Evolutionary conservation across 2,329 filamentous ascomycete genomes (phyloP).

Genomic region (Orbilia brochopaga): DNA sequence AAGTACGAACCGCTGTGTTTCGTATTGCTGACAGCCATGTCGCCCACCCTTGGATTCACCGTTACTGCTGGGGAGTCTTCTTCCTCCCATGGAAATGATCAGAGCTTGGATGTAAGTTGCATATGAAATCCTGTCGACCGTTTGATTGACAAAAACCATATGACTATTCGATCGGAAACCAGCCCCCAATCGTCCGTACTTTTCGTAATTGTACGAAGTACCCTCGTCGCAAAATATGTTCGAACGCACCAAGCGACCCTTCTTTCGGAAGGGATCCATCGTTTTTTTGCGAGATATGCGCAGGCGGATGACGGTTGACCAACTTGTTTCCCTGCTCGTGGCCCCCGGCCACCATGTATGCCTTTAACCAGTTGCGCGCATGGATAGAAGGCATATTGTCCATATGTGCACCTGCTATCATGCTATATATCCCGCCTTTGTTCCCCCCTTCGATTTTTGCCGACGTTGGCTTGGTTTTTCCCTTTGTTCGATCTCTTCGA

Average conservation of each 20-base stretch:
- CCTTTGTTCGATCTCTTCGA: constrained; percentile 4
- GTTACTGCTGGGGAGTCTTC: constrained; percentile 14
- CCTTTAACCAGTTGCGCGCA: not conserved
- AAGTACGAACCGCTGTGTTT: constrained; percentile 3
- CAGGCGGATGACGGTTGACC: not conserved
- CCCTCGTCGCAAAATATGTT: not conserved
- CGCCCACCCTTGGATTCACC: constrained; percentile 18
- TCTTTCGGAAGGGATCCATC: not conserved
- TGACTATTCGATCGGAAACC: constrained; percentile 12
- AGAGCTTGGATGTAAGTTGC: constrained; percentile 43
- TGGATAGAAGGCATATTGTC: not conserved
- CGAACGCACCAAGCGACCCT: not conserved
- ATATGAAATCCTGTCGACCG: constrained; percentile 28
- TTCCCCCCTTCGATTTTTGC: not conserved
- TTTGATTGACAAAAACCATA: constrained; percentile 14
- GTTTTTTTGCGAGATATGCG: not conserved
- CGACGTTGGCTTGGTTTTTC: not conserved
- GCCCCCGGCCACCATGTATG: not conserved
- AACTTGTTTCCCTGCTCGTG: not conserved
- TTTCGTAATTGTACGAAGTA: not conserved
- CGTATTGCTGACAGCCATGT: constrained; percentile 45
- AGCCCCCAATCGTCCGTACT: not conserved
- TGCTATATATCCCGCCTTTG: not conserved
- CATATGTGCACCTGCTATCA: not conserved
- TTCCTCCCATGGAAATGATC: constrained; percentile 33